A percentile compares a stretch with the other conserved stretches of the same genome.
phyloP scores from a whole-genome alignment of 75 land plant genomes.

The Picea sitchensis region DNA sequence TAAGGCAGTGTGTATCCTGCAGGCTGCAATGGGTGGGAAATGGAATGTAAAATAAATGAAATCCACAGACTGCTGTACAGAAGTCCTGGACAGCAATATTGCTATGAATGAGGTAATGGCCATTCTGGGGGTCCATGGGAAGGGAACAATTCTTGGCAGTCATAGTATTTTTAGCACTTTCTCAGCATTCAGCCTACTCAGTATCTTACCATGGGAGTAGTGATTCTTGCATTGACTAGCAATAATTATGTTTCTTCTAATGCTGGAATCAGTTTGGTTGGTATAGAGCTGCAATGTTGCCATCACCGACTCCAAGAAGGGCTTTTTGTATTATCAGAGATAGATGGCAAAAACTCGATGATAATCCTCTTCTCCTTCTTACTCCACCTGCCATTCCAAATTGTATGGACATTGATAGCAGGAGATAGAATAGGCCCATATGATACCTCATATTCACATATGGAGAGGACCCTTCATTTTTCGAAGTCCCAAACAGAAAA shows the following conservation, averaged over 20 bases:
- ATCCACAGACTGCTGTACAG: conserved; percentile 57
- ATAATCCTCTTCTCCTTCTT: neutral
- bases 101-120: conserved; percentile 52
- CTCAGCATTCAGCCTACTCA: conserved; percentile 47
- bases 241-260: conserved; percentile 29
- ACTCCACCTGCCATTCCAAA: conserved; percentile 13
- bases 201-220: conserved; percentile 50
- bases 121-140: conserved; percentile 34
- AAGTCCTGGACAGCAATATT: conserved; percentile 69
- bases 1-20: conserved; percentile 66
- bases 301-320: conserved; percentile 77
- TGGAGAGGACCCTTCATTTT: conserved; percentile 22
- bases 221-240: conserved; percentile 9
- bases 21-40: conserved; percentile 62
- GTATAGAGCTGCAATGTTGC: conserved; percentile 61
- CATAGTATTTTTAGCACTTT: conserved; percentile 38
- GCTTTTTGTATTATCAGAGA: neutral
- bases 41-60: conserved; percentile 52
- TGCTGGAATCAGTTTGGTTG: conserved; percentile 53
- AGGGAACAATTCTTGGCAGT: conserved; percentile 27
- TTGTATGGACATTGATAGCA: conserved; percentile 8
- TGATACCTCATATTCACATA: conserved; percentile 24
- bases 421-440: conserved; percentile 24
- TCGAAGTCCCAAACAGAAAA: conserved; percentile 3
- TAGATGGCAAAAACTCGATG: neutral